phyloP scores from a whole-genome alignment of 2,329 filamentous ascomycete genomes.

The Pyricularia pennisetigena region DNA sequence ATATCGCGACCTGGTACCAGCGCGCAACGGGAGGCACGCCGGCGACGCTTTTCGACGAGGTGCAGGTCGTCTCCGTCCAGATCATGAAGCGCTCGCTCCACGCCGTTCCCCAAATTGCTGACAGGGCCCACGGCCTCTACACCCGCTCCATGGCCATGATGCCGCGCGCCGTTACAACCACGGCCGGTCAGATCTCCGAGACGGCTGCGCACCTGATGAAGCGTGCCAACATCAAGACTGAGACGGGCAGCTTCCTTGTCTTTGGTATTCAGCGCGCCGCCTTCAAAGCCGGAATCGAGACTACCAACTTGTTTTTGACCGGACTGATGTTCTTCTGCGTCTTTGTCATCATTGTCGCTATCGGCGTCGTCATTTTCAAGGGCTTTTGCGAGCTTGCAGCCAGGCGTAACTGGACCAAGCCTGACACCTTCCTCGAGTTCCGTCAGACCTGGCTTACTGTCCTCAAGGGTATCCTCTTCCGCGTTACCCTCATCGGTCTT shows the following conservation, averaged over 20 bases:
- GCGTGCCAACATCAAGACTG: slow-evolving; percentile 38
- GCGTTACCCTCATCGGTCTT: slow-evolving; percentile 72
- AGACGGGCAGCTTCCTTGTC: slow-evolving; percentile 42
- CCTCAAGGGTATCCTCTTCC: slow-evolving; percentile 78
- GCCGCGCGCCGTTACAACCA: slow-evolving; percentile 29
- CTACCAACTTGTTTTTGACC: slow-evolving; percentile 78
- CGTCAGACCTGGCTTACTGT: slow-evolving; percentile 79
- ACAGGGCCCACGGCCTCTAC: background rate
- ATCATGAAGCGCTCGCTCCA: slow-evolving; percentile 47
- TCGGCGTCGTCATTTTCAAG: slow-evolving; percentile 67
- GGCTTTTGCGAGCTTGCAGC: slow-evolving; percentile 61
- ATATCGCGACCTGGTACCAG: slow-evolving; percentile 80
- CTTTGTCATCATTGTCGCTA: slow-evolving; percentile 60
- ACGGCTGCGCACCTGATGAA: slow-evolving; percentile 31
- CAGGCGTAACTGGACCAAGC: slow-evolving; percentile 64
- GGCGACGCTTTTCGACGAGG: slow-evolving; percentile 59
- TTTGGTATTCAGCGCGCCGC: slow-evolving; percentile 72
- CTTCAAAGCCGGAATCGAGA: slow-evolving; percentile 70
- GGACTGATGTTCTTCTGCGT: slow-evolving; percentile 73
- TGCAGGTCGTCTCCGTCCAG: slow-evolving; percentile 62
- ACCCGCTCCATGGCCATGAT: slow-evolving; percentile 1
- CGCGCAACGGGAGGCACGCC: slow-evolving; percentile 73
- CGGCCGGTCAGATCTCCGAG: slow-evolving; percentile 19
- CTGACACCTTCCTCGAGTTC: slow-evolving; percentile 64
- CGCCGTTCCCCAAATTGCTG: slow-evolving; percentile 13